phyloP scores from a whole-genome alignment of 345 rosid species.

The Eucalyptus sideroxylon region DNA sequence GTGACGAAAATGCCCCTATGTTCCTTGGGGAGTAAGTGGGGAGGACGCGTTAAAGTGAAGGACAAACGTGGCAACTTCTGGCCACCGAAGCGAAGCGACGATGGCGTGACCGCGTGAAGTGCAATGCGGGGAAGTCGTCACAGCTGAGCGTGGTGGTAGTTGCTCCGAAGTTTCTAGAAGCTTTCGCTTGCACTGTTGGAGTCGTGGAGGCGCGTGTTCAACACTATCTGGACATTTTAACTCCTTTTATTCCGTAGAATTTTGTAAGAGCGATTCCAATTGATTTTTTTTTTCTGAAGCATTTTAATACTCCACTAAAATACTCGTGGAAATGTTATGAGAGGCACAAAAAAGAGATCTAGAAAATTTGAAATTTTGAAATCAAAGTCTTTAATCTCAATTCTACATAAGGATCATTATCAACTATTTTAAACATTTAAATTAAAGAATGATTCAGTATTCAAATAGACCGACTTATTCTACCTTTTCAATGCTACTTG shows the following conservation, averaged over 20 bases:
- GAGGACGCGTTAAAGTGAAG: not conserved
- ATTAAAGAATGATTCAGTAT: not conserved
- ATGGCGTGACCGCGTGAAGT: not conserved
- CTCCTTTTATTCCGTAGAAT: not conserved
- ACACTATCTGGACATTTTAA: not conserved
- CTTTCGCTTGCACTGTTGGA: not conserved
- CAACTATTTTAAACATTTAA: too few relatives aligned
- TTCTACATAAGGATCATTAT: accelerated
- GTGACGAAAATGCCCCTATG: not conserved
- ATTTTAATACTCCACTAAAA: not conserved
- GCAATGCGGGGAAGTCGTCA: not conserved
- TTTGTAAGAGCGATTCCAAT: not conserved
- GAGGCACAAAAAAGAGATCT: accelerated
- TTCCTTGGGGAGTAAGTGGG: not conserved
- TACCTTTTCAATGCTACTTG: not conserved
- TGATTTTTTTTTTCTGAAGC: not conserved
- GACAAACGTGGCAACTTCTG: not conserved
- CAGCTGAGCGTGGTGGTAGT: not conserved
- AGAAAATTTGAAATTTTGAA: not conserved
- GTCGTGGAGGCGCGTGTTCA: not conserved
- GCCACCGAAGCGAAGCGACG: not conserved
- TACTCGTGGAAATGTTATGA: not conserved
- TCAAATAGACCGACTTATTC: not conserved
- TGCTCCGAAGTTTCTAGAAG: not conserved
- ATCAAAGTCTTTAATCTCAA: accelerated